Base-by-base conservation (phyloP, 306 rosid genomes). In the Cyamopsis tetragonoloba region DNA sequence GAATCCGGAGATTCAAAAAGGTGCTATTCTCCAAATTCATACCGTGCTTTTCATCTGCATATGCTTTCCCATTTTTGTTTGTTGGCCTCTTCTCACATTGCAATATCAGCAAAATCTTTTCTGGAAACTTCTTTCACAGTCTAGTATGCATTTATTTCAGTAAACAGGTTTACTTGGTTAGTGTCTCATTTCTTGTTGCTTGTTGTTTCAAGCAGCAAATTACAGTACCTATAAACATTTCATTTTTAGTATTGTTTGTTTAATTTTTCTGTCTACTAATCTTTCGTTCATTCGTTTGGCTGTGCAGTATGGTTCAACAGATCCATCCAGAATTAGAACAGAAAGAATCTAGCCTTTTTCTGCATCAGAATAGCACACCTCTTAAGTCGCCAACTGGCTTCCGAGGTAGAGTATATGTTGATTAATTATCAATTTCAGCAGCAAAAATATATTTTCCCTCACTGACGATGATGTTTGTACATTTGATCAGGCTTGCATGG, bases 1-100 rank as follows among this genome's bases (percentile, higher is more conserved):
- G n/a, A 13, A 51, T 72, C 39, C n/a, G 72, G 70, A 60, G 59
- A 64, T 57, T 66, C 77, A 63, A 72, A 57, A 66, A 39, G 56
- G 76, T 46, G 84, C 78, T 82, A 85, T 27, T 60, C 51, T 44
- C 48, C 39, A 18, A 14, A 20, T 27, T 55, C 32, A 56, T n/a
- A 31, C 42, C 19, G 26, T 42, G 75, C 31, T 49, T 62, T 48
- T 70, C 46, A 34, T 43, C 24, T 38, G 27, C 37, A 24, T 68
- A 28, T 12, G 44, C 60, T 61, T 48, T 61, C 68, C 22, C 31
- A 10, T 42, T 72, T 38, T 48, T 7, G 41, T 72, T 28, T 56
- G 3, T n/a, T n/a, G n/a, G n/a, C n/a, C 35, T 57, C 46, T 26
- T 2, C 5, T 56, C 42, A 55, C n/a, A 19, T 39, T 4, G 30